Conservation (phyloP, 2,329 filamentous ascomycete species). For the Colletotrichum chlorophyti region DNA sequence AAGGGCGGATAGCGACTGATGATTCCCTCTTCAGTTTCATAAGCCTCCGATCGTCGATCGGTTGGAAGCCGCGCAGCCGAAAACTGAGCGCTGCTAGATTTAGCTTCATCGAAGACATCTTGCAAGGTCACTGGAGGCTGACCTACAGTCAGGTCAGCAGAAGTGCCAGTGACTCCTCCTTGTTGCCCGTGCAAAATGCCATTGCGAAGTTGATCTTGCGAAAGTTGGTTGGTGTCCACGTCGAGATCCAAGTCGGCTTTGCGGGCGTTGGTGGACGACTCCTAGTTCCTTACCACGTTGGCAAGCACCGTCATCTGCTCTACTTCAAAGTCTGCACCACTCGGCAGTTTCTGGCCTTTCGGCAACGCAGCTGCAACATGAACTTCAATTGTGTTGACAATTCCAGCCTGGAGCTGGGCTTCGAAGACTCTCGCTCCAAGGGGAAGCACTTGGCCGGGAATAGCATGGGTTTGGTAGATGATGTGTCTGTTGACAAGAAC, state of each 20-base stretch:
- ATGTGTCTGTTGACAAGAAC: conserved; percentile 73
- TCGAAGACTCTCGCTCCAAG: conserved; percentile 76
- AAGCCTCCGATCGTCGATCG: too few relatives aligned
- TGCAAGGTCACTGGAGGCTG: conserved; percentile 10
- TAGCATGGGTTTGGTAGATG: conserved; percentile 56
- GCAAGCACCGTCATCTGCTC: conserved; percentile 81
- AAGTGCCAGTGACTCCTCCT: background rate
- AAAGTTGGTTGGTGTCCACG: background rate
- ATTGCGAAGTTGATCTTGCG: too few relatives aligned
- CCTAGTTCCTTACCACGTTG: conserved; percentile 65
- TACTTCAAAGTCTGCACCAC: conserved; percentile 72
- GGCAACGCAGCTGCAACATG: conserved; percentile 77
- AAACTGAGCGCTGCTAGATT: conserved; percentile 12
- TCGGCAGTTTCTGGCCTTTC: conserved; percentile 61
- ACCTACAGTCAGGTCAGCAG: conserved; percentile 8
- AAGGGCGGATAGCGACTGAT: conserved; percentile 4
- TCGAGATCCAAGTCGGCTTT: background rate
- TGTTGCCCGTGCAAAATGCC: too few relatives aligned
- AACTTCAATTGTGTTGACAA: conserved; percentile 77
- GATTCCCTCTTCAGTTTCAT: background rate
- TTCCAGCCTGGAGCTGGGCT: conserved; percentile 69
- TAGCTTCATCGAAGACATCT: conserved; percentile 20
- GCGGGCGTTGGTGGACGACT: background rate
- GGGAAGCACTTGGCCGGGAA: conserved; percentile 61
- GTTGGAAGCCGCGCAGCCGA: too few relatives aligned